Evolutionary conservation across 805 yeast species (phyloP), one percentile per base, ranked within the genome.

Genomic region (Debaryomyces prosopidis): DNA sequence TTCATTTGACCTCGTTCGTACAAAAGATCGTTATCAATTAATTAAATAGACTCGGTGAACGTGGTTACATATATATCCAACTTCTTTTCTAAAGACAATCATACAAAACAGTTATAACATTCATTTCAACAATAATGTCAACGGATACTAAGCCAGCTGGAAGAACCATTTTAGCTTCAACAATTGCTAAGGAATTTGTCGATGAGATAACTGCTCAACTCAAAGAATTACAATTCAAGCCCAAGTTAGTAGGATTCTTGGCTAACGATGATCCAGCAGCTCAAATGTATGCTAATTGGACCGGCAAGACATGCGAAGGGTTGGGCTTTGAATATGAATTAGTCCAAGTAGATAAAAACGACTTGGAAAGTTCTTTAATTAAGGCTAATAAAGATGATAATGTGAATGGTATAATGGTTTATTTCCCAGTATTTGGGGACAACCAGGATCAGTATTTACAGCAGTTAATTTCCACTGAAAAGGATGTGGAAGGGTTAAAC

Each of bases 191-290:
- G 60, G 77, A 83, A 5, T 94, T 80, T 63, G 77, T 81, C 17
- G 82, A 81, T 36, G 98, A 94, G 63, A 79, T 94, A 44, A 72
- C 74, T 14, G 60, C 64, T 5, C 82, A 81, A 39, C 87, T 89
- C 8, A 59, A 71, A 18, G 52, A 66, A 15, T 69, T 90, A 28
- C 68, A 60, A 10, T 70, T 79, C 50, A 72, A 76, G 27, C 98
- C 98, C 5, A 79, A 78, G 53, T 71, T 94, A 33, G 97, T 92
- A 28, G 99, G 99, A 0, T 82, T 94, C 49, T 73, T 94, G 35
- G 97, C 97, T 12, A 94, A 94, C 64, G 74, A 77, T 12, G 99
- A 94, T 57, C 98, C 97, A 2, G 97, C 98, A 10, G 98, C 97
- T 5, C 79, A 79, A 58, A 87, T 87, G 87, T 94, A 94, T 64